These are phyloP conservation scores for Backusella parvicylindrica DNA, from an alignment of 192 early-diverging fungal species.

Conservation along the genomic window DNA sequence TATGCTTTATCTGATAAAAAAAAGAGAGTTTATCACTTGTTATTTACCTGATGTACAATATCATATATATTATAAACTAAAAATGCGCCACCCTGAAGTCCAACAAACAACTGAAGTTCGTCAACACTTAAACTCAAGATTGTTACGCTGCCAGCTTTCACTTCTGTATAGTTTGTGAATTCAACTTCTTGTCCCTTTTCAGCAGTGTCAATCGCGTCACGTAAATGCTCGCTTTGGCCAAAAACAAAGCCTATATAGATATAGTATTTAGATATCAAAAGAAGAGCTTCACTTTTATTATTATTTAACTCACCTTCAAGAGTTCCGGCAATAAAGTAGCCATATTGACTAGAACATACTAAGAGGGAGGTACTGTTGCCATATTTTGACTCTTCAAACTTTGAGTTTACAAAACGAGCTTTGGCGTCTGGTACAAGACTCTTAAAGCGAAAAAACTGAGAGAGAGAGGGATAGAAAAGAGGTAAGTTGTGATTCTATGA, in stretches of 20 bases:
- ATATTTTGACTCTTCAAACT: slow-evolving; percentile 27
- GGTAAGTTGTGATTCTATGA: background rate
- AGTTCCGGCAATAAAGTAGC: slow-evolving; percentile 67
- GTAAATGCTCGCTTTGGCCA: slow-evolving; percentile 30
- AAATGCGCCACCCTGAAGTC: slow-evolving; percentile 30
- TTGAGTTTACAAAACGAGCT: slow-evolving; percentile 32
- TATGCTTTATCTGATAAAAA: background rate
- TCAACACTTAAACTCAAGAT: slow-evolving; percentile 40
- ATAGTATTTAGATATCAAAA: slow-evolving; percentile 3
- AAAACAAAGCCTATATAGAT: slow-evolving; percentile 38
- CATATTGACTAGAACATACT: slow-evolving; percentile 58
- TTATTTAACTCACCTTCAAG: slow-evolving; percentile 51
- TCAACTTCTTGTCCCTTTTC: slow-evolving; percentile 7
- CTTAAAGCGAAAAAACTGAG: slow-evolving; percentile 14
- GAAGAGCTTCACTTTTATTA: too few species aligned
- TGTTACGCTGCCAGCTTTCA: slow-evolving; percentile 32
- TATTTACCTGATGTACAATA: slow-evolving; percentile 36
- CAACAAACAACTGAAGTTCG: slow-evolving; percentile 41
- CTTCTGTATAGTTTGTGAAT: slow-evolving; percentile 20
- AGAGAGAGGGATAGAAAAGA: background rate
- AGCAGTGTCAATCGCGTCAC: slow-evolving; percentile 33
- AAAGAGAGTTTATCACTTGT: background rate
- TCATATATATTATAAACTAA: slow-evolving; percentile 36
- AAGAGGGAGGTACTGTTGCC: slow-evolving; percentile 49
- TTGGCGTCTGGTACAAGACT: slow-evolving; percentile 37